Base-by-base conservation (phyloP, 192 early-diverging fungal genomes). In the Coemansia sp. region DNA sequence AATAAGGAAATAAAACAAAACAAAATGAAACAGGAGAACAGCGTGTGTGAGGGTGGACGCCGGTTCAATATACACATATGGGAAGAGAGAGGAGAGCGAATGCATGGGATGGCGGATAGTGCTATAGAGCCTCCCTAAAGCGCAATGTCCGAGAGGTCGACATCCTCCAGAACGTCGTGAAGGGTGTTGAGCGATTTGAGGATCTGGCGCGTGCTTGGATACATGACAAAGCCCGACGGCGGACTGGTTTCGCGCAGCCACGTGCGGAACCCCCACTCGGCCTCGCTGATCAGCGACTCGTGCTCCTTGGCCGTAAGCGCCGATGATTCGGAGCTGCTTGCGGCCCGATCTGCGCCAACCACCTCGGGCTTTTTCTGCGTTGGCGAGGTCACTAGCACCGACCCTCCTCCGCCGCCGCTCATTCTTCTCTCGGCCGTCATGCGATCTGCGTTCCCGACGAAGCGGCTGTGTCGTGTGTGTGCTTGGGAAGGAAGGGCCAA, bases 161-260 rank as follows among this genome's bases (percentile, higher is more conserved):
- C 50, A 59, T 65, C 61, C 6, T 70, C 67, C 3, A 81, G 64
- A 1, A 59, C 38, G 8, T 68, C 23, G 38, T 72, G 66, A 10
- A 81, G 73, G 2, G 41, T 37, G 18, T 75, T 70, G 23, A 81
- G 73, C 40, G 78, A 69, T 48, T 61, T 81, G 39, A 70, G 64
- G 42, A 81, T 81, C 69, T 81, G 78, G 18, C 69, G 64, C 12
- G 72, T 67, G 69, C 78, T 81, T 9, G 78, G 78, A 19, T 81
- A 81, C 69, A 81, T 61, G 37, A 75, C 73, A 56, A 67, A 81
- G 23, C 78, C 78, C 13, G 66, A 65, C 26, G 45, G 59, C 8
- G 69, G 61, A 3, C 73, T 67, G 6, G 58, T 65, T 49, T 71
- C 64, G 13, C 62, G 66, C 15, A 81, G 64, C 72, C 72, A 81